Evolutionary conservation across 2,329 filamentous ascomycete species (phyloP).

Genomic region (Aspergillus pseudonomiae): DNA sequence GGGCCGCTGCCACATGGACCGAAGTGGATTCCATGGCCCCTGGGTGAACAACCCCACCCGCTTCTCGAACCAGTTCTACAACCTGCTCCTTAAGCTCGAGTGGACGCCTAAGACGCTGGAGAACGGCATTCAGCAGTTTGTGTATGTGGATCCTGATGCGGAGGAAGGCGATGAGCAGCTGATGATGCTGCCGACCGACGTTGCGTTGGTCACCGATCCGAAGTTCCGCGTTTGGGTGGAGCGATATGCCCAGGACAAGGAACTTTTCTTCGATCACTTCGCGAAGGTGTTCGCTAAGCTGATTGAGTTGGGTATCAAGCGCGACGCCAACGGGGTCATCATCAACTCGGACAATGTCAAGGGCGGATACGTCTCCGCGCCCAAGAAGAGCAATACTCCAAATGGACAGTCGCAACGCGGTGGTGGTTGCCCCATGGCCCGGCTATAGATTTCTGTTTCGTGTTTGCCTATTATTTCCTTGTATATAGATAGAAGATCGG

Average conservation of each 20-base stretch:
- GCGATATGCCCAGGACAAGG: constrained; percentile 63
- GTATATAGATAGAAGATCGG: constrained; percentile 11
- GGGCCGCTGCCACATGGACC: constrained; percentile 58
- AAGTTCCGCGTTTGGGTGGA: constrained; percentile 60
- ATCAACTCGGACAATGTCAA: constrained; percentile 60
- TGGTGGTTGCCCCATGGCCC: constrained; percentile 24
- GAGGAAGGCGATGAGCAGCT: constrained; percentile 55
- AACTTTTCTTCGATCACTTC: constrained; percentile 65
- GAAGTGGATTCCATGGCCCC: constrained; percentile 61
- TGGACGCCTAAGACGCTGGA: constrained; percentile 59
- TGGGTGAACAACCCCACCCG: constrained; percentile 64
- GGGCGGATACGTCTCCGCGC: constrained; percentile 60
- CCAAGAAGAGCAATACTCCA: constrained; percentile 55
- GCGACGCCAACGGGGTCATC: constrained; percentile 57
- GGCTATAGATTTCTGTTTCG: constrained; percentile 26
- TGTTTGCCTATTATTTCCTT: constrained; percentile 13
- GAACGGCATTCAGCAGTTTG: constrained; percentile 61
- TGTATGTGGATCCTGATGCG: constrained; percentile 60
- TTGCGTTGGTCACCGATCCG: constrained; percentile 59
- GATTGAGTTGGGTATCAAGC: constrained; percentile 61
- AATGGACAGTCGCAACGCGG: constrained; percentile 27
- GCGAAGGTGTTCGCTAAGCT: constrained; percentile 61
- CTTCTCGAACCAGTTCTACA: constrained; percentile 62
- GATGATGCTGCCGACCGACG: constrained; percentile 70
- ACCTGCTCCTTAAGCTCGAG: constrained; percentile 53